phyloP scores from a whole-genome alignment of 2,329 filamentous ascomycete genomes.

The Alternaria infectoria region DNA sequence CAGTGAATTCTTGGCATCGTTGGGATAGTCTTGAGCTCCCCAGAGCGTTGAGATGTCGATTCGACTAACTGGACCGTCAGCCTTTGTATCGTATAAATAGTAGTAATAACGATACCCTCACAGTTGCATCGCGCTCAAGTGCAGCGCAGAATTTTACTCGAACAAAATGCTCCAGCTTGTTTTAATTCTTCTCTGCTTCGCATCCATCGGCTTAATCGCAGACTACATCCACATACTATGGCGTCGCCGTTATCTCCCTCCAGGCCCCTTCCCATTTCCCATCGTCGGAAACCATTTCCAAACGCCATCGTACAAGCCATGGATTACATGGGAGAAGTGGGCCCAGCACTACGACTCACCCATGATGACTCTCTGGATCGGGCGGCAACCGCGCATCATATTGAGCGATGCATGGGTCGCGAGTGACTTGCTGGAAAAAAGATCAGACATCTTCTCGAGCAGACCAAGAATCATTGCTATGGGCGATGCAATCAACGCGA shows the following conservation, averaged over 20 bases:
- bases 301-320: neutral
- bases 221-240: neutral
- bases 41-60: neutral
- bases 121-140: too few species aligned
- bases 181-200: rapidly evolving
- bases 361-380: neutral
- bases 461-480: neutral
- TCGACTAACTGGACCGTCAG: neutral
- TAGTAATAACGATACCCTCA: too few species aligned
- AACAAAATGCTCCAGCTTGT: neutral
- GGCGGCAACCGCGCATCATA: neutral
- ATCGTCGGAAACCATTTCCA: neutral
- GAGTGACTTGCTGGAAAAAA: neutral
- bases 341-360: neutral
- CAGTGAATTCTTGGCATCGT: rapidly evolving
- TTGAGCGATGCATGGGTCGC: neutral
- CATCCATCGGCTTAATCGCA: rapidly evolving
- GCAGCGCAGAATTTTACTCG: rapidly evolving
- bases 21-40: neutral
- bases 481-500: neutral
- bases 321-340: neutral
- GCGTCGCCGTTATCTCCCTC: neutral
- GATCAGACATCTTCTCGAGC: neutral
- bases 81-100: neutral
- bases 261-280: neutral